A percentile compares a stretch with the other conserved stretches of the same genome.
These are phyloP conservation scores for Eucalyptus paniculata DNA, from an alignment of 345 rosid species.

Conservation along the genomic window DNA sequence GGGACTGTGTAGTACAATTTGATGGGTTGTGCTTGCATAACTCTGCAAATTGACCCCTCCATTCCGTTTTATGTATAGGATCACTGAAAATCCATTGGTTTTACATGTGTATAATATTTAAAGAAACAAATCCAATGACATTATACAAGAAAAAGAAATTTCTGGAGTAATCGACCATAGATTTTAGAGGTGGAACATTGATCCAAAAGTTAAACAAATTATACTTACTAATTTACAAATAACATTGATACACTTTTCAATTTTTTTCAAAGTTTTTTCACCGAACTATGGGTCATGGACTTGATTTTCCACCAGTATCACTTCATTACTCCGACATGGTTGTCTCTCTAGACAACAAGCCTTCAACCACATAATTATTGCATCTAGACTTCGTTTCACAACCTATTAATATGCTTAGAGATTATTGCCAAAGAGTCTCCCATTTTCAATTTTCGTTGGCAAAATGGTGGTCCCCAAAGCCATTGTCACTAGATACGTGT, in stretches of 20 bases:
- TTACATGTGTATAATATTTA: neutral
- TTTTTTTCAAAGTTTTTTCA: neutral
- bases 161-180: neutral
- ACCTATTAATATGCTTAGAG: neutral
- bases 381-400: neutral
- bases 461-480: neutral
- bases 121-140: neutral
- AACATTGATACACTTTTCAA: neutral
- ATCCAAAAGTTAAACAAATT: neutral
- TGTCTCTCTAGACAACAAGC: neutral
- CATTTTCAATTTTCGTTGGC: neutral
- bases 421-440: neutral
- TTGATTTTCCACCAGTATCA: neutral
- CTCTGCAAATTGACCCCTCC: neutral
- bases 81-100: neutral
- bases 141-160: neutral
- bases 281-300: neutral
- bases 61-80: neutral
- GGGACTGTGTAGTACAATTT: neutral
- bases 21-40: neutral
- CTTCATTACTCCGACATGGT: neutral
- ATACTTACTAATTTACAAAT: neutral
- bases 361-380: neutral
- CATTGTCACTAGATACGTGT: neutral
- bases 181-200: neutral